Percentiles rank a stretch among this genome's conserved stretches.
These are phyloP conservation scores for Debaryomyces sp. DNA, from an alignment of 1,139 yeast genomes.

Conservation along the genomic window DNA sequence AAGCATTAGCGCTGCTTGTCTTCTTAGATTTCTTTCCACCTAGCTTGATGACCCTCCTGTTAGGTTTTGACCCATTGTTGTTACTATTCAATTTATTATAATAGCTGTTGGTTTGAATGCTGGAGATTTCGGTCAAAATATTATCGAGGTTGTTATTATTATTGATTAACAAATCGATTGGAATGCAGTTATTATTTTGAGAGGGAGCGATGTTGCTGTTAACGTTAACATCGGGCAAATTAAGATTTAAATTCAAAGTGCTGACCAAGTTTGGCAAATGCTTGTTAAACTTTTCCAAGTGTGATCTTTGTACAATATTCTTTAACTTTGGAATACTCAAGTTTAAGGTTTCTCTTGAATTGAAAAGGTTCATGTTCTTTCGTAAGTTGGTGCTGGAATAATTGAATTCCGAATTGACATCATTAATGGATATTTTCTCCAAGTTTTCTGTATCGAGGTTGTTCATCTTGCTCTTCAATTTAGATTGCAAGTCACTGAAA, in stretches of 20 bases:
- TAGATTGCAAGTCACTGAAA: slow-evolving; percentile 12
- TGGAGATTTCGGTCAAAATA: slow-evolving; percentile 47
- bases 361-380: slow-evolving; percentile 68
- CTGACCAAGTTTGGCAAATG: slow-evolving; percentile 43
- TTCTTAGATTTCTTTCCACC: slow-evolving; percentile 21
- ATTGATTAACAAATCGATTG: slow-evolving; percentile 36
- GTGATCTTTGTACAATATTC: slow-evolving; percentile 58
- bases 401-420: slow-evolving; percentile 27
- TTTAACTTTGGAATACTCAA: slow-evolving; percentile 62
- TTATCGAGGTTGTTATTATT: slow-evolving; percentile 26
- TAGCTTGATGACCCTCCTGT: slow-evolving; percentile 51
- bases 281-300: slow-evolving; percentile 44
- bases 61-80: slow-evolving; percentile 38
- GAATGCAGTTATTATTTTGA: slow-evolving; percentile 35
- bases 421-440: slow-evolving; percentile 20
- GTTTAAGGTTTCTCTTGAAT: slow-evolving; percentile 78
- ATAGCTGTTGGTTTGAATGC: slow-evolving; percentile 49
- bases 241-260: slow-evolving; percentile 33
- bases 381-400: slow-evolving; percentile 68
- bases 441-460: slow-evolving; percentile 8
- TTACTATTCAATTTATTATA: slow-evolving; percentile 32
- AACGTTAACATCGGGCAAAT: slow-evolving; percentile 16
- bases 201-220: slow-evolving; percentile 4
- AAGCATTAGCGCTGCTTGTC: slow-evolving; percentile 1
- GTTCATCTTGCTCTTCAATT: slow-evolving; percentile 9